Evolutionary conservation across 139 green algal species (phyloP), one percentile per base, ranked within the genome.

Genomic region (Closterium sp.): DNA sequence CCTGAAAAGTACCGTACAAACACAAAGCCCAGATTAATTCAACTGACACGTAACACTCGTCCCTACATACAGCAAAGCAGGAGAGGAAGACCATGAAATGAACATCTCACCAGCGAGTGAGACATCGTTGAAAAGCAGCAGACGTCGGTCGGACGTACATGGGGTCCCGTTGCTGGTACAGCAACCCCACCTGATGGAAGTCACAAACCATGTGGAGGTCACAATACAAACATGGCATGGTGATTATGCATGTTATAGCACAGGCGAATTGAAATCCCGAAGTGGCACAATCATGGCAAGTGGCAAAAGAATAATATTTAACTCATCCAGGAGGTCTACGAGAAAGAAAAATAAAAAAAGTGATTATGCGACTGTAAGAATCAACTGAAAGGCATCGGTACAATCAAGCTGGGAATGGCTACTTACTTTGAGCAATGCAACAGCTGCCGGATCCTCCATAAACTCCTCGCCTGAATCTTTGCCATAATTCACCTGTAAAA

Each of bases 101-200:
- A 76, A 76, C 23, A 28, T 32, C 83, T 86, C n/a, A 86, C 83
- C 83, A 86, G 83, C 83, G 83, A 34, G 83, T 33, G 10, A 86
- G 83, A 33, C 83, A 86, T 33, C 83, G 83, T 33, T 86, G 83
- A 33, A 86, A 86, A 19, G 83, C 83, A 21, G 31, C 83, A 25
- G 83, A 34, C 9, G 83, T 86, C 25, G 83, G 83, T 33, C 83
- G 83, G n/a, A 86, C 30, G n/a, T 86, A 86, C 83, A 33, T 86
- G n/a, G 83, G 83, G 31, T 33, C 30, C 83, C 83, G n/a, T 33
- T 86, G 83, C 83, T 86, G 83, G 83, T 86, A 86, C n/a, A 86
- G 25, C 83, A 86, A 21, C n/a, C 83, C 83, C 5, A 86, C 83
- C 83, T 86, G 28, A 76, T 76, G 0, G 25, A 0, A 28, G 19